Evolutionary conservation across 1,284 basidiomycete genomes (phyloP), one percentile per base, ranked within the genome.

Genomic region (Entoloma clypeatum): DNA sequence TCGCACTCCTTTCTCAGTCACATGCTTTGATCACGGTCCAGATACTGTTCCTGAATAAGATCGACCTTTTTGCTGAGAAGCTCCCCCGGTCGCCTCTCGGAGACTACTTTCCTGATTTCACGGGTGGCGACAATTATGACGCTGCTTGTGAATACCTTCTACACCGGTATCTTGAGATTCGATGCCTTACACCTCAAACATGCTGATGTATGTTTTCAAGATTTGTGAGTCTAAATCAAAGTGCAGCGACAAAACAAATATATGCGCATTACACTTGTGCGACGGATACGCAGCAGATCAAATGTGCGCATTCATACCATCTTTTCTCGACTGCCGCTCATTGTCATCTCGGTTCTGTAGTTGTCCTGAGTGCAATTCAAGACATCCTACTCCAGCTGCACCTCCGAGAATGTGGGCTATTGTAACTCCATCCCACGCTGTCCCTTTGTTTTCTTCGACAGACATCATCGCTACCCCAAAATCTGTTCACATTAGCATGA

Each of bases 11-110:
- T 44, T 14, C 29, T 17, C 14, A 19, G 27, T 8, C 17, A 26
- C 14, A 25, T 43, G 45, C 43, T 43, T 40, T 16, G 38, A 29
- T 29, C 25, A 22, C 30, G 18, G 14, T 29, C 40, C 40, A 87
- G 85, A 90, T 90, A 53, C 68, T 91, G 34, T 92, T 93, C 80
- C 66, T 93, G 53, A 93, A 95, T 78, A 94, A 95, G 79, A 96
- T 96, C 60, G 94, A 98, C 67, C 69, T 98, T 41, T 97, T 99
- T 68, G 85, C 88, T 10, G 91, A 93, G 63, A 98, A 97, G 64
- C 75, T 98, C 4, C 86, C 88, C 1, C 71, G 81, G 40, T 94
- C 91, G 36, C 93, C 93, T 34, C 67, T 97, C 41, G 77, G 77
- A 18, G 81, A 90, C 61, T 95, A 92, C 68, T 97, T 97, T 81